Conservation (phyloP, 2,329 filamentous ascomycete species). For the Colletotrichum incanum region DNA sequence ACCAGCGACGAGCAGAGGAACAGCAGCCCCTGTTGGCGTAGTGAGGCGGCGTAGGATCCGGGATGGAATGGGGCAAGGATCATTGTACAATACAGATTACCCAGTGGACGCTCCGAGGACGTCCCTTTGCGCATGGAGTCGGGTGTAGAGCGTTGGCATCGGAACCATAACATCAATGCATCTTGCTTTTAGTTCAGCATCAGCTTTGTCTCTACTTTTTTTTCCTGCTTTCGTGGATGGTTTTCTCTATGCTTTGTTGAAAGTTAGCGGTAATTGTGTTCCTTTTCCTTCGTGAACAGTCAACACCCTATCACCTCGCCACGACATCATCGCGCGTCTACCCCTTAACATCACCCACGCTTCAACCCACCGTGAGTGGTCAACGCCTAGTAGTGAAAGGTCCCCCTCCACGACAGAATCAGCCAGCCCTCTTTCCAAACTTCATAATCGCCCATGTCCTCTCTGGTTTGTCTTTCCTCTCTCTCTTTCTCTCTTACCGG, state of each 20-base stretch:
- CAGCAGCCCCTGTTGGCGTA: conserved; percentile 34
- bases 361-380: too few species aligned
- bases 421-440: neutral
- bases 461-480: neutral
- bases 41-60: neutral
- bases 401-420: neutral
- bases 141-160: conserved; percentile 37
- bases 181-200: conserved; percentile 23
- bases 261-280: too few species aligned
- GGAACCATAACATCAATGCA: conserved; percentile 17
- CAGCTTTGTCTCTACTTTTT: neutral
- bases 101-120: conserved; percentile 27
- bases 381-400: neutral
- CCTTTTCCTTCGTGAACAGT: neutral
- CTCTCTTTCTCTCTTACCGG: too few species aligned
- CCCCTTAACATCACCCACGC: neutral
- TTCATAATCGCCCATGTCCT: neutral
- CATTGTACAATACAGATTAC: conserved; percentile 35
- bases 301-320: too few species aligned
- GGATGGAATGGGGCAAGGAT: neutral
- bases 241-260: neutral
- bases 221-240: neutral
- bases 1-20: conserved; percentile 32
- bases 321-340: neutral
- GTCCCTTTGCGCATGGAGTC: conserved; percentile 35